phyloP scores from a whole-genome alignment of 352 stramenopile species.

The Aphanomyces cochlioides region DNA sequence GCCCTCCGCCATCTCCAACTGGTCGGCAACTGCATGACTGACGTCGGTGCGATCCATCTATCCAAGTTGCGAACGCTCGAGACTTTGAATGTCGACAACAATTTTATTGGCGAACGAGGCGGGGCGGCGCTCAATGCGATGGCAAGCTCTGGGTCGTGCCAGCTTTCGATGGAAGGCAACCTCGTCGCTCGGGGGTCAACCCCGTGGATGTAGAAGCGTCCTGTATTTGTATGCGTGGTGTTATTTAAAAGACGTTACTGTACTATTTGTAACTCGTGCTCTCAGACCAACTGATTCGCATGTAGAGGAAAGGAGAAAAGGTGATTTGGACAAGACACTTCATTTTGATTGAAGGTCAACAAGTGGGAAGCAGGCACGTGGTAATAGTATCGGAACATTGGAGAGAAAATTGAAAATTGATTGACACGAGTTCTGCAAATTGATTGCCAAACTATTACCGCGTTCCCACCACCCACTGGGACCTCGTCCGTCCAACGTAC shows the following conservation, averaged over 20 bases:
- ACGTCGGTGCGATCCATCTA: conserved; percentile 43
- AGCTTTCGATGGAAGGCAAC: conserved; percentile 20
- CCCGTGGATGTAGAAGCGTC: background rate
- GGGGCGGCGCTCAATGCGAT: background rate
- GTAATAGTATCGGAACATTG: too few relatives aligned
- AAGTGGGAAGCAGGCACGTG: too few relatives aligned
- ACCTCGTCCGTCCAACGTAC: conserved; percentile 64
- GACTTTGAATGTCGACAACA: conserved; percentile 45
- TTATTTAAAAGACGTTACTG: background rate
- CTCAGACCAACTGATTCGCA: too few relatives aligned
- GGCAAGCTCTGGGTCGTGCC: background rate
- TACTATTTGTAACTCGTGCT: background rate
- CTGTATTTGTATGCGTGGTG: background rate
- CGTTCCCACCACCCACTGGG: conserved; percentile 64
- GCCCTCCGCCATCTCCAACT: conserved; percentile 40
- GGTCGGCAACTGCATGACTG: conserved; percentile 53
- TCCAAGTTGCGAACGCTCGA: conserved; percentile 29
- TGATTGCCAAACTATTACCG: too few relatives aligned
- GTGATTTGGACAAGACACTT: too few relatives aligned
- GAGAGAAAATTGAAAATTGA: too few relatives aligned
- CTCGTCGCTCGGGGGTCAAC: conserved; percentile 5
- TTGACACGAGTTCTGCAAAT: too few relatives aligned
- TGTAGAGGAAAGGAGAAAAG: too few relatives aligned
- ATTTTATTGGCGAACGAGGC: conserved; percentile 55
- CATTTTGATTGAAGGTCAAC: too few relatives aligned